Conservation (phyloP, 1,139 yeast genomes). For the Ashbya aceris region DNA sequence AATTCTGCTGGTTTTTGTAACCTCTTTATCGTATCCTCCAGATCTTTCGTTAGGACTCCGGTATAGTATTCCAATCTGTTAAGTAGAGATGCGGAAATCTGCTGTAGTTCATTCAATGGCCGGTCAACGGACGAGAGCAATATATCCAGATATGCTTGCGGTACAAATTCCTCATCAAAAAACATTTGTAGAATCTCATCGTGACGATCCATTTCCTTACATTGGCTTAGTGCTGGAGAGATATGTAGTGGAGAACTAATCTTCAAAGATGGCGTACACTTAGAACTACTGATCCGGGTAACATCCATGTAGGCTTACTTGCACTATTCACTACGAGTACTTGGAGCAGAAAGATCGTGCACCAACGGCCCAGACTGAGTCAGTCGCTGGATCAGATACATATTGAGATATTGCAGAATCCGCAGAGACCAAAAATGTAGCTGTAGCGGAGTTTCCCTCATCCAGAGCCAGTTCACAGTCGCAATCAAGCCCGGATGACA, state of each 20-base stretch:
- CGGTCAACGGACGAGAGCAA: slow-evolving; percentile 29
- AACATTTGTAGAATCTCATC: slow-evolving; percentile 37
- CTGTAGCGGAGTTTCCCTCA: slow-evolving; percentile 3
- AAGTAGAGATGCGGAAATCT: slow-evolving; percentile 36
- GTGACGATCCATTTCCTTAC: slow-evolving; percentile 5
- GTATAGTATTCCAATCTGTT: slow-evolving; percentile 56
- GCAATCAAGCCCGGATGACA: slow-evolving; percentile 20
- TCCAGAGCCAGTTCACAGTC: slow-evolving; percentile 10
- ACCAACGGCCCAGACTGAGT: slow-evolving; percentile 15
- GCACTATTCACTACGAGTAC: not conserved
- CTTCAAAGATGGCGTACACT: too few relatives aligned
- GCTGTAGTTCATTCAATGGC: slow-evolving; percentile 30
- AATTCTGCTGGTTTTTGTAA: slow-evolving; percentile 32
- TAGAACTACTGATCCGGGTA: not conserved
- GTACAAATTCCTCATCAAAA: slow-evolving; percentile 41
- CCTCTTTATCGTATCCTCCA: slow-evolving; percentile 39
- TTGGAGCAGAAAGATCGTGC: slow-evolving; percentile 16
- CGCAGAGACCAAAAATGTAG: slow-evolving; percentile 17
- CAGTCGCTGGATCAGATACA: slow-evolving; percentile 5
- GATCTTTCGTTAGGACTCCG: slow-evolving; percentile 43
- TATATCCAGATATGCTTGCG: slow-evolving; percentile 42
- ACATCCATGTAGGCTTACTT: not conserved
- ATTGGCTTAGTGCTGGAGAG: not conserved
- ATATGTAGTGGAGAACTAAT: too few relatives aligned
- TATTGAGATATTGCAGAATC: slow-evolving; percentile 16